Evolutionary conservation across 345 rosid species (phyloP).

Genomic region (Lepidium africanum): DNA sequence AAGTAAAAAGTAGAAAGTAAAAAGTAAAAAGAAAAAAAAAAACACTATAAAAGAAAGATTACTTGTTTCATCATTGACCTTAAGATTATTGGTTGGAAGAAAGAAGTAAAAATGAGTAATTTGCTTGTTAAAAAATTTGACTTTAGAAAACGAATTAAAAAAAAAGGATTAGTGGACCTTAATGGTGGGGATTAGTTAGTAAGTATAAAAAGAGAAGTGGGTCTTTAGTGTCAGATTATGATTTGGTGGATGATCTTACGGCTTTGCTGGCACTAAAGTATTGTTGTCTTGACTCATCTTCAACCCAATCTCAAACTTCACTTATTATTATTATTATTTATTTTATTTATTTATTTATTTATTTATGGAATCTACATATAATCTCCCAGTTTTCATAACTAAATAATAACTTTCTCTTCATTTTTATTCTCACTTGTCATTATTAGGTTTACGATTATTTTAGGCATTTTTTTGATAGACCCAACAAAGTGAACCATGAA

Average conservation of each 20-base stretch:
- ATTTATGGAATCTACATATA: not conserved
- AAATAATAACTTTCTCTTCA: not conserved
- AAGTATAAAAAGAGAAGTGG: slow-evolving; percentile 27
- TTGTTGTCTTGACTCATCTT: slow-evolving; percentile 30
- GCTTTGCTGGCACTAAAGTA: slow-evolving; percentile 32
- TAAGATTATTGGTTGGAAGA: not conserved
- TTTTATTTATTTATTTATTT: too few relatives aligned
- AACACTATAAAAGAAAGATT: not conserved
- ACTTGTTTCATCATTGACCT: slow-evolving; percentile 25
- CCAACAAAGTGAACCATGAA: slow-evolving; percentile 2
- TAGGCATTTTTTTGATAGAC: not conserved
- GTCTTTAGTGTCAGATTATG: slow-evolving; percentile 22
- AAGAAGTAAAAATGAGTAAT: slow-evolving; percentile 4
- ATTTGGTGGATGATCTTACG: slow-evolving; percentile 23
- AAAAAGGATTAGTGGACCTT: slow-evolving; percentile 23
- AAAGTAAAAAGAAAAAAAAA: not conserved
- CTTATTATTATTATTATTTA: too few relatives aligned
- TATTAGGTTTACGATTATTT: not conserved
- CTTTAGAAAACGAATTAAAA: slow-evolving; percentile 3
- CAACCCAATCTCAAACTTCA: not conserved
- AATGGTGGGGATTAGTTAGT: slow-evolving; percentile 31
- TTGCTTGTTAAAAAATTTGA: slow-evolving; percentile 12
- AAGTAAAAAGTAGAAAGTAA: not conserved
- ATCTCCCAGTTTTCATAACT: slow-evolving; percentile 7
- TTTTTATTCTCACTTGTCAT: not conserved